These are phyloP conservation scores for Erodium chrysanthum DNA, from an alignment of 441 rosid species.

Conservation along the genomic window DNA sequence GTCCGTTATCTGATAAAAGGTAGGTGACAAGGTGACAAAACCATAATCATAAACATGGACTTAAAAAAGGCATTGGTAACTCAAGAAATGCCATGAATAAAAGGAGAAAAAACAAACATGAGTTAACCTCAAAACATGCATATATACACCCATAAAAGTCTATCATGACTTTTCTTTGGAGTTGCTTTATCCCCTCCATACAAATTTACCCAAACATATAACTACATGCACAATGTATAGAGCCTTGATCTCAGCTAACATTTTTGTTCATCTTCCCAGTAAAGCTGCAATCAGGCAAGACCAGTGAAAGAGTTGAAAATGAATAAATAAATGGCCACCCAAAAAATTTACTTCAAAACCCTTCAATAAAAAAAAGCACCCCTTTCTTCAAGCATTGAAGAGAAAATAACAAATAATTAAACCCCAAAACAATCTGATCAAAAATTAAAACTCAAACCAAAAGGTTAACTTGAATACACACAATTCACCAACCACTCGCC, in stretches of 20 bases:
- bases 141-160: background rate
- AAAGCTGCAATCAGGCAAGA: background rate
- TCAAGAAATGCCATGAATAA: background rate
- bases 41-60: background rate
- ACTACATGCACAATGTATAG: background rate
- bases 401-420: background rate
- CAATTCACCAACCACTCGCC: background rate
- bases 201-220: background rate
- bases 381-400: background rate
- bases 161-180: background rate
- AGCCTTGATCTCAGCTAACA: background rate
- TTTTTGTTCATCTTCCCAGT: background rate
- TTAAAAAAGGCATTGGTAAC: background rate
- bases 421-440: background rate
- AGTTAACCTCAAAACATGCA: background rate
- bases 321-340: background rate
- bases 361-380: background rate
- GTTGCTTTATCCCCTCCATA: background rate
- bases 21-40: background rate
- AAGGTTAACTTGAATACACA: background rate
- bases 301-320: background rate
- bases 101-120: background rate
- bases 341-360: background rate
- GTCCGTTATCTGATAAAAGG: background rate
- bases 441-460: background rate